Conservation (phyloP, 2,329 filamentous ascomycete species). For the Tympanopsis confertula region DNA sequence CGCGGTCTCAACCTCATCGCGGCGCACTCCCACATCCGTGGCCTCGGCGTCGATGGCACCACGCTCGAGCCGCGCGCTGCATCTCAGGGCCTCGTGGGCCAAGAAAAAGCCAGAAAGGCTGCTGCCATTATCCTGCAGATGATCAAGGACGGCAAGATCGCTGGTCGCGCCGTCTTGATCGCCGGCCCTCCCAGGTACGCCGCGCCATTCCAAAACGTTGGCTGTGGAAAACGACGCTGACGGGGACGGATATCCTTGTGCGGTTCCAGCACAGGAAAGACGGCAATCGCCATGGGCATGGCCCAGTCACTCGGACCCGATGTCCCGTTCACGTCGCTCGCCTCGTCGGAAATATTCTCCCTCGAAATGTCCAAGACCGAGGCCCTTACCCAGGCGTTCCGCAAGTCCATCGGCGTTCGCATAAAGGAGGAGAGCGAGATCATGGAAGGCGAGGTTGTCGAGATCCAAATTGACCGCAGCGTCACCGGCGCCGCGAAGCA, state of each 20-base stretch:
- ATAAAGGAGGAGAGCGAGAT: conserved; percentile 99
- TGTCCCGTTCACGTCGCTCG: conserved; percentile 91
- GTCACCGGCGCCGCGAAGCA: conserved; percentile 95
- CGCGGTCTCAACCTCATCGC: conserved; percentile 94
- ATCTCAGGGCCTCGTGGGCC: conserved; percentile 88
- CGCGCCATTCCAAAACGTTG: background rate
- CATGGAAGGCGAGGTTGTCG: conserved; percentile 96
- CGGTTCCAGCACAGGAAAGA: conserved; percentile 75
- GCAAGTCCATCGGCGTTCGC: conserved; percentile 92
- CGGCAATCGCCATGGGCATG: conserved; percentile 97
- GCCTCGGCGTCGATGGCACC: conserved; percentile 83
- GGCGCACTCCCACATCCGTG: conserved; percentile 94
- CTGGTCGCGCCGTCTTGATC: conserved; percentile 85
- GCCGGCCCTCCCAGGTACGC: conserved; percentile 74
- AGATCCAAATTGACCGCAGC: conserved; percentile 95
- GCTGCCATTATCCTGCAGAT: conserved; percentile 94
- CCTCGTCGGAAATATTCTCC: conserved; percentile 94
- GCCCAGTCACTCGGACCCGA: conserved; percentile 87
- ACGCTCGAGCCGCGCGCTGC: conserved; percentile 75
- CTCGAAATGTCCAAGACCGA: conserved; percentile 99
- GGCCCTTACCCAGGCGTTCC: conserved; percentile 91
- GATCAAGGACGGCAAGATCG: conserved; percentile 98
- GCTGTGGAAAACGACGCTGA: background rate
- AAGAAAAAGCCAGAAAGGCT: conserved; percentile 91
- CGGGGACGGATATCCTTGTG: background rate